Evolutionary conservation across 2,329 filamentous ascomycete species (phyloP), one percentile per base, ranked within the genome.

Genomic region (Penicillium freii): DNA sequence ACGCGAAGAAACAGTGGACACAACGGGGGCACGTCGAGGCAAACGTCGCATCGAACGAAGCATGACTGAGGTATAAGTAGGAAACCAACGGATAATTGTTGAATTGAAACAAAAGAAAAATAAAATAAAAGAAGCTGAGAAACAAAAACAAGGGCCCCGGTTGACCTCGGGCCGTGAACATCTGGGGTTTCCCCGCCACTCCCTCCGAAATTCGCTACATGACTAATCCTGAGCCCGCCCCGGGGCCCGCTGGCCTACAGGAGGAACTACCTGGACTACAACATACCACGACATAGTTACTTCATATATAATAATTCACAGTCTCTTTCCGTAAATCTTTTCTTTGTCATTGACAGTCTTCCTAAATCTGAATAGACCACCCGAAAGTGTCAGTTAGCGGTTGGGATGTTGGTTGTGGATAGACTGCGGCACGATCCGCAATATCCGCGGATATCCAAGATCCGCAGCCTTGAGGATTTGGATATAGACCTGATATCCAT

Each of bases 31-130:
- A 50, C 67, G 72, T 65, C 73, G 73, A 57, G 73, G 71, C 45
- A 75, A 51, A 60, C 72, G 71, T 64, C 74, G 73, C 47, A 71
- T 58, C 56, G 66, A 68, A 47, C 75, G 74, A 62, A 76, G 59
- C 75, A 77, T 77, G 15, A 15, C 52, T 42, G 23, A n/a, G 8
- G 6, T 10, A 15, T 8, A 19, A 21, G 7, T 47, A 4, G 5
- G 23, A 47, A 15, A 7, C 11, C 4, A 27, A 19, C n/a, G 11
- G 36, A 17, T 17, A n/a, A 47, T 31, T 47, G 38, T 7, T 25
- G 34, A 51, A 40, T 43, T 34, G 27, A 36, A 49, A 27, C 15
- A 19, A 21, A 21, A 23, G 38, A 23, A 19, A 44, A 25, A 9
- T 3, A 8, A 13, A 42, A 51, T 4, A 29, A 39, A 46, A 27